Evolutionary conservation across 805 yeast species (phyloP), one percentile per base, ranked within the genome.

Genomic region (Myxozyma geophila): DNA sequence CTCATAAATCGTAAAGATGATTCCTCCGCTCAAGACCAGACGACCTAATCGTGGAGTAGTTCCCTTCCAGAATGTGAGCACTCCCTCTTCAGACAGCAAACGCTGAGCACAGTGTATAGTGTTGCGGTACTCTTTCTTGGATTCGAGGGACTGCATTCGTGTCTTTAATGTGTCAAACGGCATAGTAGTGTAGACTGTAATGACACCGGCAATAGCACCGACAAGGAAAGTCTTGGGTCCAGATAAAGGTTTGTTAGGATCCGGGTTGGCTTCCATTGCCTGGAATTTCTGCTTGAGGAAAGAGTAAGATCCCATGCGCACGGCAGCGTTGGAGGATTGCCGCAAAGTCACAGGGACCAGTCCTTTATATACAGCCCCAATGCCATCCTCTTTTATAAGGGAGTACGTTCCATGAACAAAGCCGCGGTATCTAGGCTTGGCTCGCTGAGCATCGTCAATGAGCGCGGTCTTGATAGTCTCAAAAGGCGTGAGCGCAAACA

Each of bases 41-140:
- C 99, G 85, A 6, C 98, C 98, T 66, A 93, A 80, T 74, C 99
- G 83, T 52, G 99, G 98, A 1, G 98, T 95, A 41, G 98, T 97
- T 66, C 99, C 99, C 77, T 90, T 90, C 99, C 99, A 93, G 78
- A 92, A 91, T 5, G 97, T 89, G 73, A 84, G 79, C 68, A 92
- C 78, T 9, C 99, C 99, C 78, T 93, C 99, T 59, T 93, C 88
- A 73, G 80, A 87, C 76, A 89, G 88, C 57, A 95, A 87, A 67
- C 83, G 86, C 19, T 78, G 83, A 71, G 96, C 92, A 77, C 98
- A 93, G 77, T 93, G 84, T 47, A 88, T 21, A 0, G 98, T 92
- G 53, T 92, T 85, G 0, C 83, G 75, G 77, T 93, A 95, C 72
- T 82, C 77, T 70, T 82, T 81, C 56, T 82, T 82, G 7, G 97